A percentile compares a stretch with the other conserved stretches of the same genome.
Evolutionary conservation across 2,329 filamentous ascomycete species (phyloP).

Genomic region (Nemania sp.): DNA sequence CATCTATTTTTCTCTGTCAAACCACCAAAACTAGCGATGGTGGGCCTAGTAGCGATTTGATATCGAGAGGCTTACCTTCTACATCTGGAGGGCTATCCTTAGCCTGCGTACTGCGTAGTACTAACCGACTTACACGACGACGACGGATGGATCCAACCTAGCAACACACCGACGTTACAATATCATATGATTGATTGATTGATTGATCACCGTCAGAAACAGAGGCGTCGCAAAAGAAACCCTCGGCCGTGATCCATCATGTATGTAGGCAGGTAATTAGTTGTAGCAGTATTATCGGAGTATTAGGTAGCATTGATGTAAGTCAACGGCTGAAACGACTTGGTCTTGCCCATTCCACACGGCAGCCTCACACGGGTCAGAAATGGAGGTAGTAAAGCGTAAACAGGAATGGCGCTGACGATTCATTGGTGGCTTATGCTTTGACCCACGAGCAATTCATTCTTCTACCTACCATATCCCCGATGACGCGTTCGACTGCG

Average conservation of each 20-base stretch:
- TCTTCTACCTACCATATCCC: slow-evolving; percentile 1
- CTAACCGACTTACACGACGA: too few relatives aligned
- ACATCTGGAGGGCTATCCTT: too few relatives aligned
- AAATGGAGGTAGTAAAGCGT: neutral
- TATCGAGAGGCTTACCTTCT: too few relatives aligned
- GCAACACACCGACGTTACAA: slow-evolving; percentile 1
- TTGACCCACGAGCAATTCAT: neutral
- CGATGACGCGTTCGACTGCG: neutral
- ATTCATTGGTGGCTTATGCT: neutral
- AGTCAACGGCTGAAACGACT: slow-evolving; percentile 8
- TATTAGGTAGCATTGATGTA: too few relatives aligned
- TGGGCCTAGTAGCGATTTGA: too few relatives aligned
- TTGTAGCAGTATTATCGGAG: neutral
- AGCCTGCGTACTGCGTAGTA: too few relatives aligned
- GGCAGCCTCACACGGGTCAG: slow-evolving; percentile 9
- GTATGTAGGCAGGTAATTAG: neutral
- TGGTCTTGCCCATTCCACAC: slow-evolving; percentile 9
- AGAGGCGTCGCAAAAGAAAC: neutral
- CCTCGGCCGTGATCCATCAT: slow-evolving; percentile 4
- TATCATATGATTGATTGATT: neutral
- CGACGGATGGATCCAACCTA: neutral
- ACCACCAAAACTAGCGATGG: too few relatives aligned
- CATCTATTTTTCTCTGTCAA: too few relatives aligned
- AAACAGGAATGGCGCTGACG: too few relatives aligned
- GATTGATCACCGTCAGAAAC: neutral